Evolutionary conservation across 2,329 filamentous ascomycete species (phyloP).

Genomic region (Tolypocladium inflatum): DNA sequence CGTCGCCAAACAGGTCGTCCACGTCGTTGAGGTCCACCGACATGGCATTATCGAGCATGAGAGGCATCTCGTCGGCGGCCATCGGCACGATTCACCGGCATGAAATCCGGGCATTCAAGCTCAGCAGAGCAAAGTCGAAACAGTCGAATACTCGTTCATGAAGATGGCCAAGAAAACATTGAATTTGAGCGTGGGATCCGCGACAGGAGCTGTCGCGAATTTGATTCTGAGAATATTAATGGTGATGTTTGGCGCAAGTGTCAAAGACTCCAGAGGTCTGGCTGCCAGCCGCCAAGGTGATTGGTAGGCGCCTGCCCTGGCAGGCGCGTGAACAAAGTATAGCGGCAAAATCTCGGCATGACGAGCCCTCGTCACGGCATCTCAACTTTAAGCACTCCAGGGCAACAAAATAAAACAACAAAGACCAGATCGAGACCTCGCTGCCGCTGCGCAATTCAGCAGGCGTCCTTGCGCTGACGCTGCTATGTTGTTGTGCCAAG

Average conservation of each 20-base stretch:
- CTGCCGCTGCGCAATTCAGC: background rate
- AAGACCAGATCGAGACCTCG: background rate
- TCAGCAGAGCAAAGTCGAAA: background rate
- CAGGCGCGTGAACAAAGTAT: background rate
- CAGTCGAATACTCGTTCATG: background rate
- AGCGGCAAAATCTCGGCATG: background rate
- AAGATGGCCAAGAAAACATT: background rate
- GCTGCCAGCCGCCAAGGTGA: background rate
- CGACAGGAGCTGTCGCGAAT: background rate
- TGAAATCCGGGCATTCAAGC: background rate
- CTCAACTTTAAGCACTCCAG: no score
- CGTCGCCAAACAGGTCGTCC: constrained; percentile 69
- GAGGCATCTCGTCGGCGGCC: constrained; percentile 31
- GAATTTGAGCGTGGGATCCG: background rate
- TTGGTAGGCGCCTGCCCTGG: background rate
- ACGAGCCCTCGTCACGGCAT: background rate
- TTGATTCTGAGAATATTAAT: background rate
- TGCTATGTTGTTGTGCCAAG: no score
- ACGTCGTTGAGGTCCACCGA: constrained; percentile 49
- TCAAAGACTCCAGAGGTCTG: no score
- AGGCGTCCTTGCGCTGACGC: no score
- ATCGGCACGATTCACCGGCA: constrained; percentile 10
- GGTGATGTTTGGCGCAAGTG: background rate
- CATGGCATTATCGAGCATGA: constrained; percentile 33
- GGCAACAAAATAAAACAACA: no score